Conservation (phyloP, 257 asterid species). For the Petunia axillaris region DNA sequence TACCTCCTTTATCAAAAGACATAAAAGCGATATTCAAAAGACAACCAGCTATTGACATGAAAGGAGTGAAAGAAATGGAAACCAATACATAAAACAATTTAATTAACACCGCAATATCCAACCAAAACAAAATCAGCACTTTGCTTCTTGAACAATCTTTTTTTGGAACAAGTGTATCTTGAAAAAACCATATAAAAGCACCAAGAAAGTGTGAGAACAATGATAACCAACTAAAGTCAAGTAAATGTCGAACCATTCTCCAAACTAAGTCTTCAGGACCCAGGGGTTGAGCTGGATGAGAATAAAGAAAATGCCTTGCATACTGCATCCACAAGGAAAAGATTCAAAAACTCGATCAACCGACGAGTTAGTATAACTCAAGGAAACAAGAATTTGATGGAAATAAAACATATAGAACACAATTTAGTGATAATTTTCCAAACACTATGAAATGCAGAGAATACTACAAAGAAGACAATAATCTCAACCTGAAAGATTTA, state of each 20-base stretch:
- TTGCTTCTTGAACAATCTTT: too few relatives aligned
- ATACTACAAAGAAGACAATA: neutral
- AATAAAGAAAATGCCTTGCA: constrained; percentile 78
- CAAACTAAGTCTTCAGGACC: constrained; percentile 96
- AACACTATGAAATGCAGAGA: neutral
- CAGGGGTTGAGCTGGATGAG: constrained; percentile 92
- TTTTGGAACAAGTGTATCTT: too few relatives aligned
- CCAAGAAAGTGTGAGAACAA: neutral
- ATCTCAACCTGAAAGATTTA: constrained; percentile 23
- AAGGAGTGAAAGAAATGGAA: neutral
- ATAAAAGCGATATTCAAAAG: neutral
- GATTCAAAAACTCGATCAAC: constrained; percentile 1
- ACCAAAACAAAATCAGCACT: neutral
- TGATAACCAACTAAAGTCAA: constrained; percentile 27
- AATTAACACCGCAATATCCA: neutral
- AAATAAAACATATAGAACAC: neutral
- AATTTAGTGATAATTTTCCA: neutral
- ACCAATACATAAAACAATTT: constrained; percentile 2
- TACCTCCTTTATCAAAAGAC: neutral
- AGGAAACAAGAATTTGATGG: neutral
- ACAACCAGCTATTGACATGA: neutral
- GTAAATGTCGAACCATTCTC: constrained; percentile 80
- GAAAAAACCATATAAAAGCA: too few relatives aligned
- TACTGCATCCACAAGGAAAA: constrained; percentile 56
- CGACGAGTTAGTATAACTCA: neutral